A percentile compares a stretch with the other conserved stretches of the same genome.
phyloP scores from a whole-genome alignment of 257 asterid genomes.

The Orobanche coerulescens region DNA sequence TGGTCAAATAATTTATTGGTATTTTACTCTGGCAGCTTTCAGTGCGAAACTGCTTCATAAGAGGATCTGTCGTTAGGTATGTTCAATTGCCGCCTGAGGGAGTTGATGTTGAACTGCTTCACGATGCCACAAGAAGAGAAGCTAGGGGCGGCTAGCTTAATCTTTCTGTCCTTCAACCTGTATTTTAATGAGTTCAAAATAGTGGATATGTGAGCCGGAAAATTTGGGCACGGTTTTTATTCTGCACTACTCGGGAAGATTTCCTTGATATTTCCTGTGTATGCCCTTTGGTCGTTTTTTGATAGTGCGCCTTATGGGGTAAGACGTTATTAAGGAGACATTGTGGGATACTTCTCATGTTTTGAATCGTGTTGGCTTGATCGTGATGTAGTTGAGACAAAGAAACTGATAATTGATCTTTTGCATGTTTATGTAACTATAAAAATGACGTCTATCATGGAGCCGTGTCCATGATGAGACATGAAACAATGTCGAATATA shows the following conservation, averaged over 20 bases:
- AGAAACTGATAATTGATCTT: background rate
- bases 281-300: constrained; percentile 4
- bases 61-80: constrained; percentile 94
- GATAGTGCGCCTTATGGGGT: background rate
- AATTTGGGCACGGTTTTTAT: constrained; percentile 4
- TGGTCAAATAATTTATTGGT: background rate
- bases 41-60: constrained; percentile 91
- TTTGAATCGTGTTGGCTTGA: constrained; percentile 1
- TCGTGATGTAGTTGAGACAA: constrained; percentile 8
- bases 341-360: background rate
- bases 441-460: too few species aligned
- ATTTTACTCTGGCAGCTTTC: constrained; percentile 55
- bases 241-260: constrained; percentile 12
- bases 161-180: background rate
- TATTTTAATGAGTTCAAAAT: background rate
- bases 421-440: constrained; percentile 17
- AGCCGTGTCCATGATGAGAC: too few species aligned
- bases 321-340: background rate
- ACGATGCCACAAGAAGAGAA: constrained; percentile 96
- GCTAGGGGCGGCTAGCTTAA: constrained; percentile 68
- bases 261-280: background rate
- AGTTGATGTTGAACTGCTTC: constrained; percentile 86
- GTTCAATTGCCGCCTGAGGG: constrained; percentile 98
- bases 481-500: too few species aligned
- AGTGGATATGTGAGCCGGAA: too few species aligned